Percentiles rank a stretch among this genome's conserved stretches.
phyloP scores from a whole-genome alignment of 257 asterid species.

The Coffea eugenioides region DNA sequence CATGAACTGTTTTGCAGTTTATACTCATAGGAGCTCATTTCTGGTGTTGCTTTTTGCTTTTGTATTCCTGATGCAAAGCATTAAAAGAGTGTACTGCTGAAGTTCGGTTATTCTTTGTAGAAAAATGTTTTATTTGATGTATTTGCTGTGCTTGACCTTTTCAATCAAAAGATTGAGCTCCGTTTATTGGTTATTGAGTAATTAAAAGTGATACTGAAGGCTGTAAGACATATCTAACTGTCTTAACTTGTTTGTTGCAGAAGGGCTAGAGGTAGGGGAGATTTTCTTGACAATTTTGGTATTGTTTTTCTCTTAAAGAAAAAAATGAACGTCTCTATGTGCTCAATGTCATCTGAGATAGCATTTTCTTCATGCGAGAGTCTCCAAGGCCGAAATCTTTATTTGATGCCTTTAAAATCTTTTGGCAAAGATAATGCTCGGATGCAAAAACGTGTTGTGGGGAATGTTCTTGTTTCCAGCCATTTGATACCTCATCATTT shows the following conservation, averaged over 20 bases:
- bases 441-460: conserved; percentile 26
- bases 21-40: background rate
- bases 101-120: background rate
- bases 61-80: too few species aligned
- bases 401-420: conserved; percentile 37
- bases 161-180: too few species aligned
- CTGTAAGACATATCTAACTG: conserved; percentile 10
- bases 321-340: conserved; percentile 44
- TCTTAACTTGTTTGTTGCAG: conserved; percentile 19
- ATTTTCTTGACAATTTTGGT: conserved; percentile 6
- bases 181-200: background rate
- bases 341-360: conserved; percentile 55
- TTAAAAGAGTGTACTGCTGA: background rate
- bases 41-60: background rate
- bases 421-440: conserved; percentile 27
- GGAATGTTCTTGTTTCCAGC: conserved; percentile 48
- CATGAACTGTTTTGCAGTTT: background rate
- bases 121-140: background rate
- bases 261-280: conserved; percentile 9
- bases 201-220: background rate
- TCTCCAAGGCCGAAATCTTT: conserved; percentile 32
- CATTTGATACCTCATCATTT: conserved; percentile 59
- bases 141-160: background rate
- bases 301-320: background rate
- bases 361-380: conserved; percentile 46